These are phyloP conservation scores for Haplosporangium sp. DNA, from an alignment of 371 early-diverging fungal species.

Conservation along the genomic window DNA sequence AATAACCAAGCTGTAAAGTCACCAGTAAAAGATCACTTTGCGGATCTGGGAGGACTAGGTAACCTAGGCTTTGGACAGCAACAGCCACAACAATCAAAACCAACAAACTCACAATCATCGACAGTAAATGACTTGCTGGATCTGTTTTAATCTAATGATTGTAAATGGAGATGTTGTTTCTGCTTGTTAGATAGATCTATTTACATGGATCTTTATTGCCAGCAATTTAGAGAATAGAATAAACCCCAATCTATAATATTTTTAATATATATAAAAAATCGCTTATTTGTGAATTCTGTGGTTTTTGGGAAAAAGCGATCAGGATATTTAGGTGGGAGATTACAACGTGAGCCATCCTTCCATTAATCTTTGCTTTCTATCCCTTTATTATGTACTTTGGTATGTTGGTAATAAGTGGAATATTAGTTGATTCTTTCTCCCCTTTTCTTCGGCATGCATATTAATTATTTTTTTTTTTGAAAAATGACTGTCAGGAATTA, in stretches of 20 bases:
- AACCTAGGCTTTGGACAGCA: conserved; percentile 19
- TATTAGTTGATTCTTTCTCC: conserved; percentile 1
- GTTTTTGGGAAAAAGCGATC: no score
- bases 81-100: conserved; percentile 23
- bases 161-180: no score
- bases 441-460: not conserved
- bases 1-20: conserved; percentile 2
- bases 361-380: no score
- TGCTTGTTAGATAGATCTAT: no score
- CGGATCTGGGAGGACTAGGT: conserved; percentile 29
- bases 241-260: not conserved
- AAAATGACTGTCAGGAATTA: no score
- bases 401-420: conserved; percentile 12
- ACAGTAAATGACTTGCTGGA: conserved; percentile 41
- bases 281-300: no score
- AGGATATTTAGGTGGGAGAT: no score
- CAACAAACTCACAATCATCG: conserved; percentile 20
- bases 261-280: not conserved
- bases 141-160: conserved; percentile 18
- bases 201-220: no score
- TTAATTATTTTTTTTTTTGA: not conserved
- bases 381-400: not conserved
- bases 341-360: no score
- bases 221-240: not conserved
- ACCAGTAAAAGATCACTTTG: conserved; percentile 25